phyloP scores from a whole-genome alignment of 2,329 filamentous ascomycete genomes.

The Clonostachys sp. region DNA sequence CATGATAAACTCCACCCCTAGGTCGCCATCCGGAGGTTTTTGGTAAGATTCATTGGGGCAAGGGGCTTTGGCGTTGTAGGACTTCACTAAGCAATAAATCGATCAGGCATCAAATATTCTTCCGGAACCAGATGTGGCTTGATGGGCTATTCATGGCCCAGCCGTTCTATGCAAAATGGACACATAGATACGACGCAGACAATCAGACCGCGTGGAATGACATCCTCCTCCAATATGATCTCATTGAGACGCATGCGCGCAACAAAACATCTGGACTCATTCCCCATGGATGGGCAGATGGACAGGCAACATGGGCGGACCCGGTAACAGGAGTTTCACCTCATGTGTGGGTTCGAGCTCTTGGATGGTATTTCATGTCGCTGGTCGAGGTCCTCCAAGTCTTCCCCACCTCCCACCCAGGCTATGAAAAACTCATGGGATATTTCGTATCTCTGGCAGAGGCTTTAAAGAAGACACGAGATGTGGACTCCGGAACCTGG shows the following conservation, averaged over 20 bases:
- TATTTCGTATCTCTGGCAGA: slow-evolving; percentile 31
- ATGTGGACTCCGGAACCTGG: slow-evolving; percentile 41
- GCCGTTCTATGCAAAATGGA: slow-evolving; percentile 32
- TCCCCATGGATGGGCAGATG: slow-evolving; percentile 47
- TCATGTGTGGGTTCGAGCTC: slow-evolving; percentile 41
- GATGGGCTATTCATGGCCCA: slow-evolving; percentile 47
- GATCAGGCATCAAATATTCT: slow-evolving; percentile 33
- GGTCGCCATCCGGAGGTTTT: slow-evolving; percentile 43
- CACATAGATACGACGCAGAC: slow-evolving; percentile 19
- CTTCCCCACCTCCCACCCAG: slow-evolving; percentile 23
- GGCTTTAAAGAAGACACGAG: slow-evolving; percentile 31
- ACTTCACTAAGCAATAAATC: background rate
- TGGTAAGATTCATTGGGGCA: slow-evolving; percentile 35
- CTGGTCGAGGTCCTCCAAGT: slow-evolving; percentile 41
- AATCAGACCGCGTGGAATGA: slow-evolving; percentile 34
- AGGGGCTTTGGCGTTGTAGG: background rate
- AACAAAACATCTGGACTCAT: slow-evolving; percentile 30
- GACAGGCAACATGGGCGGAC: slow-evolving; percentile 42
- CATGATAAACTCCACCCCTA: slow-evolving; percentile 34
- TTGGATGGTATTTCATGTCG: slow-evolving; percentile 47
- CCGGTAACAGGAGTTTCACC: slow-evolving; percentile 39
- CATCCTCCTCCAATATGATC: slow-evolving; percentile 34
- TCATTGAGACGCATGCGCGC: slow-evolving; percentile 33
- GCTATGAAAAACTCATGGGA: slow-evolving; percentile 20
- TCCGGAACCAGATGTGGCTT: slow-evolving; percentile 50